phyloP scores from a whole-genome alignment of 2,329 filamentous ascomycete genomes.

The Incumbomyces delicatus region DNA sequence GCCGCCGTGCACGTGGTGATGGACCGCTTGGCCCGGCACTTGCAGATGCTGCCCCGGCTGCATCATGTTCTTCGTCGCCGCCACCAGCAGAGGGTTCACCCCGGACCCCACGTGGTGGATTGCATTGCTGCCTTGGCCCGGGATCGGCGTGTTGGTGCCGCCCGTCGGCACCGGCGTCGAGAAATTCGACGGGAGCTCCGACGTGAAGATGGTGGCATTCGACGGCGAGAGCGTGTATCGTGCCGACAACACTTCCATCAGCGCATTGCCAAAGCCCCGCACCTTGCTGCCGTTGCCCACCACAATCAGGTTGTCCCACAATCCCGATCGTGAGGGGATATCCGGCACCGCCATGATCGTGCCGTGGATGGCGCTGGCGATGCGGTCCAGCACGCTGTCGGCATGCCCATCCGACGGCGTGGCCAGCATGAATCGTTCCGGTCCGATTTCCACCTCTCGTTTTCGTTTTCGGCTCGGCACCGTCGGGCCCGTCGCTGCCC shows the following conservation, averaged over 20 bases:
- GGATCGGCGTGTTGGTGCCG: slow-evolving; percentile 70
- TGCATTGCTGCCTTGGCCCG: slow-evolving; percentile 36
- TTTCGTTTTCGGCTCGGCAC: slow-evolving; percentile 39
- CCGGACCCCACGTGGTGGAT: slow-evolving; percentile 49
- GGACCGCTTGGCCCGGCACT: slow-evolving; percentile 26
- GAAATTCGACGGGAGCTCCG: slow-evolving; percentile 86
- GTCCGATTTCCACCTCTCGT: slow-evolving; percentile 51
- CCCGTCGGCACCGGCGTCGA: slow-evolving; percentile 85
- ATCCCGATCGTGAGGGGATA: slow-evolving; percentile 68
- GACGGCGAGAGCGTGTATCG: slow-evolving; percentile 87
- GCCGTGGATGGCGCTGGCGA: slow-evolving; percentile 74
- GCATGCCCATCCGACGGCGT: slow-evolving; percentile 30
- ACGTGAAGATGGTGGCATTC: slow-evolving; percentile 92
- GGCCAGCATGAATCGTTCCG: slow-evolving; percentile 52
- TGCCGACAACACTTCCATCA: slow-evolving; percentile 65
- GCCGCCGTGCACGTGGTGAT: slow-evolving; percentile 23
- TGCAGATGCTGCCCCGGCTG: slow-evolving; percentile 32
- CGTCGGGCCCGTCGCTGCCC: slow-evolving; percentile 39
- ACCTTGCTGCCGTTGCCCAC: slow-evolving; percentile 74
- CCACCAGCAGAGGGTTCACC: slow-evolving; percentile 85
- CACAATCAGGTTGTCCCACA: slow-evolving; percentile 88
- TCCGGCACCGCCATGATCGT: slow-evolving; percentile 76
- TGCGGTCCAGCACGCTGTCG: slow-evolving; percentile 66
- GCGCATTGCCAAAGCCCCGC: slow-evolving; percentile 74
- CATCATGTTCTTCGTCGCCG: slow-evolving; percentile 53